These are phyloP conservation scores for Penicillium verhagenii DNA, from an alignment of 495 filamentous ascomycete species.

Conservation along the genomic window DNA sequence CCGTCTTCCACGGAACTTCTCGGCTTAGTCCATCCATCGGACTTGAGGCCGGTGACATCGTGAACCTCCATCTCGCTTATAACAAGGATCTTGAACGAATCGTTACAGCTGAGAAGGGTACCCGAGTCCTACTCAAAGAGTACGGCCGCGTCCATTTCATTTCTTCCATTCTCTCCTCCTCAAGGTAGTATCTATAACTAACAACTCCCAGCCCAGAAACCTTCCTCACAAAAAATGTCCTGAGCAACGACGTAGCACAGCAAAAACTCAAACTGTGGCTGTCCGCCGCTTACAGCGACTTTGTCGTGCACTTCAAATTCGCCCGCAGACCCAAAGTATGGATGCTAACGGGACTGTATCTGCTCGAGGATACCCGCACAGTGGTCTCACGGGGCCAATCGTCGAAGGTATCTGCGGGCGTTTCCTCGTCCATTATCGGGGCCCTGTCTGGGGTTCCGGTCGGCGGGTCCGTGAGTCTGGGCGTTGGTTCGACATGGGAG, in stretches of 20 bases:
- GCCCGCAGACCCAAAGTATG: constrained; percentile 29
- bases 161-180: neutral
- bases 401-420: constrained; percentile 14
- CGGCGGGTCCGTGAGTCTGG: constrained; percentile 24
- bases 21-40: constrained; percentile 17
- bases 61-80: constrained; percentile 26
- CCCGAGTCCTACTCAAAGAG: constrained; percentile 24
- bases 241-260: constrained; percentile 16
- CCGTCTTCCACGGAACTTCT: constrained; percentile 19
- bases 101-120: constrained; percentile 20
- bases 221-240: constrained; percentile 19
- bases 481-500: constrained; percentile 21
- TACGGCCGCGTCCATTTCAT: neutral
- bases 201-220: constrained; percentile 16
- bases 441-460: constrained; percentile 23
- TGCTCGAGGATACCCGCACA: constrained; percentile 19
- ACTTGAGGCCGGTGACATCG: constrained; percentile 21
- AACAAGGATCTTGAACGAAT: constrained; percentile 24
- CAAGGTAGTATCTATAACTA: neutral
- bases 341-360: constrained; percentile 24
- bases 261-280: constrained; percentile 27
- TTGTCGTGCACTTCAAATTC: constrained; percentile 25
- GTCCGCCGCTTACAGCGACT: constrained; percentile 23
- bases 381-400: constrained; percentile 17
- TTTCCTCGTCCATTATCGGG: constrained; percentile 21